phyloP scores from a whole-genome alignment of 2,329 filamentous ascomycete species.

The Trichoderma atroviride region DNA sequence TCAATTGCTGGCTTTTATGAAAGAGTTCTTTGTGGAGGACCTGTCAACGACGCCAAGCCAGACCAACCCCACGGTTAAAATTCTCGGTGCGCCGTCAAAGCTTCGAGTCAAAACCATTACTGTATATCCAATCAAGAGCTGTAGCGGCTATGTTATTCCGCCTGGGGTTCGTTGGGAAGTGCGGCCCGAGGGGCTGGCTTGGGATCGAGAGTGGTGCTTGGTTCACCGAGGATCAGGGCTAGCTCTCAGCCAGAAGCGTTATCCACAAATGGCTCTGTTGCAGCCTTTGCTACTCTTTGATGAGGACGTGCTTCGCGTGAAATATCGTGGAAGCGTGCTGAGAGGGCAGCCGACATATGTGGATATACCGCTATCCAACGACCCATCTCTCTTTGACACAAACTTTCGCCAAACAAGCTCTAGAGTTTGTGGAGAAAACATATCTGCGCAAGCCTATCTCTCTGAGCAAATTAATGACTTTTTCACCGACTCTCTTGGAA shows the following conservation, averaged over 20 bases:
- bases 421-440: conserved; percentile 80
- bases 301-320: conserved; percentile 65
- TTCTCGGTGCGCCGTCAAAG: not conserved
- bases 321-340: conserved; percentile 45
- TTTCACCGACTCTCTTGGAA: conserved; percentile 73
- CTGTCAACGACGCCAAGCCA: not conserved
- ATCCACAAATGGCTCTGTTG: conserved; percentile 85
- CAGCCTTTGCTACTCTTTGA: conserved; percentile 73
- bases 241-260: conserved; percentile 84
- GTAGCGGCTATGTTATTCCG: conserved; percentile 75
- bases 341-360: conserved; percentile 43
- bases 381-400: conserved; percentile 60
- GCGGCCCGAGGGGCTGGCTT: conserved; percentile 78
- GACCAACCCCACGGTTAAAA: too few relatives aligned
- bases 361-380: conserved; percentile 65
- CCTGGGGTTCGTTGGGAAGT: conserved; percentile 70
- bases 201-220: conserved; percentile 97
- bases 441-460: conserved; percentile 71
- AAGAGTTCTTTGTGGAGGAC: conserved; percentile 62
- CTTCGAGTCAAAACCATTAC: conserved; percentile 62
- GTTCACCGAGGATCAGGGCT: conserved; percentile 83
- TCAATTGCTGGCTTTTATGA: conserved; percentile 69
- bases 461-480: conserved; percentile 69
- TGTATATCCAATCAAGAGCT: conserved; percentile 94
- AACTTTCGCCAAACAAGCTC: conserved; percentile 53